Evolutionary conservation across 257 asterid species (phyloP).

Genomic region (Paraleonurus japonicus): DNA sequence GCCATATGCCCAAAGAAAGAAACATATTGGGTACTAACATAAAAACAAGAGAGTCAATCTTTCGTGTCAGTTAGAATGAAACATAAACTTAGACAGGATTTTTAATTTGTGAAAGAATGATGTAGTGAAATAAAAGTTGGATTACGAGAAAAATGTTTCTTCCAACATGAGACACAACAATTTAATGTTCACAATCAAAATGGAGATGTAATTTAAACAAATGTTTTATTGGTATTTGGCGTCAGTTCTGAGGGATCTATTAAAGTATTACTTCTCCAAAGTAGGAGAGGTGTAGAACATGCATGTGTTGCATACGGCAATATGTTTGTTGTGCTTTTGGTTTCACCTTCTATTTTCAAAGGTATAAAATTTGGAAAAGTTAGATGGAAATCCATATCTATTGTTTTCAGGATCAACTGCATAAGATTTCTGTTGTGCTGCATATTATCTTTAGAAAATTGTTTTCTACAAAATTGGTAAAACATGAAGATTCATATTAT

Average conservation of each 20-base stretch:
- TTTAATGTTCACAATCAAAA: conserved; percentile 6
- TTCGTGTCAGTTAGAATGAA: neutral
- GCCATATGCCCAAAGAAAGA: neutral
- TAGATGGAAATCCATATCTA: neutral
- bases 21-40: neutral
- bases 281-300: neutral
- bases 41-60: conserved; percentile 11
- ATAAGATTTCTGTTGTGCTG: neutral
- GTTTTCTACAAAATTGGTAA: neutral
- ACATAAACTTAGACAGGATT: neutral
- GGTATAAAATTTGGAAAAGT: neutral
- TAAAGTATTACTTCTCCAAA: conserved; percentile 7
- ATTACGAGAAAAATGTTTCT: neutral
- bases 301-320: neutral
- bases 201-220: neutral
- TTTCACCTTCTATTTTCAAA: conserved; percentile 8
- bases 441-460: conserved; percentile 7
- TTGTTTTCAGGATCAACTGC: neutral
- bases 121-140: conserved; percentile 3
- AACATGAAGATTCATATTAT: neutral
- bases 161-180: neutral
- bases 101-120: conserved; percentile 5
- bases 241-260: neutral
- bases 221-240: conserved; percentile 10
- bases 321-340: conserved; percentile 12